Evolutionary conservation across 179 eudicot species (phyloP), one percentile per base, ranked within the genome.

Genomic region (Camellia oleifera): DNA sequence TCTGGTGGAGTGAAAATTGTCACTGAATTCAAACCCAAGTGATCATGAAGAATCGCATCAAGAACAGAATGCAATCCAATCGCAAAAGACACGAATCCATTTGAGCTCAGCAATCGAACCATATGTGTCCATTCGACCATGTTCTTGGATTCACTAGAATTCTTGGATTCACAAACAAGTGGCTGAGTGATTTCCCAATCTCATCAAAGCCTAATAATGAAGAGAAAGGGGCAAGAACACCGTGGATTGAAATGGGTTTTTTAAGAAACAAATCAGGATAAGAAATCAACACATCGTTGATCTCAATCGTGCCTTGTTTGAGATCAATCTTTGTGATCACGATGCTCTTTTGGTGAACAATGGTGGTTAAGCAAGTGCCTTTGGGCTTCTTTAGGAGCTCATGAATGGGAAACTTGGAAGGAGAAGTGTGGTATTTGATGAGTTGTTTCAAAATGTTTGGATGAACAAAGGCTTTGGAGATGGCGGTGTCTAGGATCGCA

Each of bases 201-300:
- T 53, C 76, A 62, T 53, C 60, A 4, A 23, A 81, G 1, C 44
- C 32, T 46, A 83, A 56, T 52, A 82, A 63, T 3, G 80, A 18
- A n/a, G 83, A 79, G 80, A 91, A 88, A 1, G 92, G 84, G 1
- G 73, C 84, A 48, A 81, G 75, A 71, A 92, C 88, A 10, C 94
- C 94, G 61, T 91, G 94, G 15, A 91, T 89, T 0, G 88, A 56
- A 44, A 91, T 15, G 15, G 82, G 68, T 2, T 84, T 89, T 0
- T 79, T 82, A 44, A 91, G 89, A 74, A 91, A 92, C 85, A 92
- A 46, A 82, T 88, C 89, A 0, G 92, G 94, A 72, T 91, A 93
- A 14, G 94, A 75, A 54, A 92, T 32, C 63, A 71, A 48, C 45
- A 90, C 90, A 52, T 85, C 56, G 77, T 92, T 92, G 86, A 91